Base-by-base conservation (phyloP, 257 asterid genomes). In the Ballota nigra region DNA sequence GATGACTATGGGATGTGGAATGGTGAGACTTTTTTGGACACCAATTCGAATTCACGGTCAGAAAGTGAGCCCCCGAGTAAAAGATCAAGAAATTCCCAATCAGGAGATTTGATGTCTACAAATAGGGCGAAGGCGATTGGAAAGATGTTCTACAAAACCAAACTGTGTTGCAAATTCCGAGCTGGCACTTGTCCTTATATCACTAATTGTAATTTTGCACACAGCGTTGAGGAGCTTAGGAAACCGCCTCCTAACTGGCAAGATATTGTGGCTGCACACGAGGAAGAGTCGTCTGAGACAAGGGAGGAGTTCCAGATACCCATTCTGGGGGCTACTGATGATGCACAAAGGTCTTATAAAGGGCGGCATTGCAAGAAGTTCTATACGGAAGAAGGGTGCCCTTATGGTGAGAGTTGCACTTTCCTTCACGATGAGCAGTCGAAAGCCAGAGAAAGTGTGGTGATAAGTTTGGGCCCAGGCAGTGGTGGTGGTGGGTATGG, bases 231-330 rank as follows among this genome's bases (percentile, higher is more conserved):
- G 73, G 96, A 90, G 71, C 86, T 90, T 4, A 80, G 91, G 66
- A 84, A 87, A 29, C 96, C 96, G 0, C 96, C 96, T 28, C 92
- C 92, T 10, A 86, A 90, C 53, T 90, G 95, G 96, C 95, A 90
- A 78, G 96, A 90, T 16, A 87, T 90, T 13, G 88, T 90, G 31
- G 89, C 92, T 68, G 88, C 88, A 8, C 88, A 84, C 11, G 91
- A 88, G 79, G 97, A 86, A 8, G 94, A 83, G 22, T 69, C 81
- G 6, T 71, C 81, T 38, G 92, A 84, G 72, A 84, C 85, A 1
- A 80, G 89, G 85, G 97, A 86, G 80, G 93, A 88, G 34, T 87
- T 77, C 72, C 95, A 84, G 86, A 85, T 89, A 71, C 96, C 96
- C 18, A 84, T 86, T 33, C 78, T 87, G 20, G 92, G 86, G 33